Percentiles rank a stretch among this genome's conserved stretches.
These are phyloP conservation scores for Globisporangium yorkense DNA, from an alignment of 352 stramenopile genomes.

Conservation along the genomic window DNA sequence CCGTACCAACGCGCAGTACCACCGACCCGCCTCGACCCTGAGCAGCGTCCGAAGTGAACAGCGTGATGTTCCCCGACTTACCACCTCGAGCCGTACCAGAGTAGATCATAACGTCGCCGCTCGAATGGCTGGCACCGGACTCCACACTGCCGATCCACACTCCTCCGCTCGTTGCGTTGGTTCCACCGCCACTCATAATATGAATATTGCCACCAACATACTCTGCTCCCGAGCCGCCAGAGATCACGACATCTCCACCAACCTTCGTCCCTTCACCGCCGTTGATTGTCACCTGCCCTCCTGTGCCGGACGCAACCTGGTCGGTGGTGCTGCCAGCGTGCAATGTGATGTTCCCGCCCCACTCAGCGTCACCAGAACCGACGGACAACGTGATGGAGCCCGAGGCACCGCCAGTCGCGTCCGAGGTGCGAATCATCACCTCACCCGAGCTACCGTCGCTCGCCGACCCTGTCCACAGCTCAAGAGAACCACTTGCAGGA, in stretches of 20 bases:
- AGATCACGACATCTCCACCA: conserved; percentile 20
- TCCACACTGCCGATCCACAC: conserved; percentile 15
- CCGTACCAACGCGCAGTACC: conserved; percentile 16
- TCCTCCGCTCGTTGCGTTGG: conserved; percentile 15
- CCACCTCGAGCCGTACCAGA: conserved; percentile 15
- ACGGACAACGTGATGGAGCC: conserved; percentile 21
- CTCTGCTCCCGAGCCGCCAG: conserved; percentile 14
- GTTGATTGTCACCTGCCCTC: conserved; percentile 11
- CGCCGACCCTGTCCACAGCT: conserved; percentile 17
- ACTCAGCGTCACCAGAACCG: conserved; percentile 13
- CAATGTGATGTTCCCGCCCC: conserved; percentile 14
- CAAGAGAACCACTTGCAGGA: conserved; percentile 15
- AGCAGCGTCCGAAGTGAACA: conserved; percentile 13
- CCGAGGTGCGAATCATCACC: conserved; percentile 15
- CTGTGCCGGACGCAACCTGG: conserved; percentile 6
- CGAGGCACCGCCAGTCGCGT: conserved; percentile 12
- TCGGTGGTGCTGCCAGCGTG: conserved; percentile 20
- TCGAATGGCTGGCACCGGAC: conserved; percentile 10
- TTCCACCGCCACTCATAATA: conserved; percentile 17
- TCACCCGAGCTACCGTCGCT: conserved; percentile 13
- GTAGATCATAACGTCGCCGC: conserved; percentile 17
- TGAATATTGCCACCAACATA: conserved; percentile 21
- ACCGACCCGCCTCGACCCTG: conserved; percentile 17
- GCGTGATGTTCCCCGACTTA: conserved; percentile 16
- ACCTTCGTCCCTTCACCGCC: conserved; percentile 19